phyloP scores from a whole-genome alignment of 2,329 filamentous ascomycete species.

The Colletotrichum higginsianum region DNA sequence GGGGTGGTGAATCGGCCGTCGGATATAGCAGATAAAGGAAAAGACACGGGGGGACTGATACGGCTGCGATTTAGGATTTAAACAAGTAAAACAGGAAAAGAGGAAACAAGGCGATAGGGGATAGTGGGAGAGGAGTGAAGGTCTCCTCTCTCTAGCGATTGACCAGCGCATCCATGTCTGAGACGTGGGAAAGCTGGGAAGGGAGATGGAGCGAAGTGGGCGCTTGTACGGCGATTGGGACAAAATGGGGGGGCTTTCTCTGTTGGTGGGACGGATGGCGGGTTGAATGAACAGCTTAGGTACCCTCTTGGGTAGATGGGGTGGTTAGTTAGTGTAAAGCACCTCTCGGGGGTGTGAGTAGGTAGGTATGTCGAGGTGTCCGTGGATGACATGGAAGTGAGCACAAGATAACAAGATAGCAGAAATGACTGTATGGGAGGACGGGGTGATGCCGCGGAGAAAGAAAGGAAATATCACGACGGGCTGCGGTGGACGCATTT shows the following conservation, averaged over 20 bases:
- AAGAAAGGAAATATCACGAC: constrained; percentile 4
- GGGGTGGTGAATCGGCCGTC: constrained; percentile 16
- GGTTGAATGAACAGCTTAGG: not conserved
- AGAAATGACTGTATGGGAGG: not conserved
- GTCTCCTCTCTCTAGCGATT: too few species aligned
- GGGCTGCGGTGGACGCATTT: not conserved
- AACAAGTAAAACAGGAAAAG: too few species aligned
- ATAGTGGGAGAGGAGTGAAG: not conserved
- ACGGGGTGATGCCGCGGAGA: constrained; percentile 27
- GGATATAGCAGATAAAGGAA: constrained; percentile 30
- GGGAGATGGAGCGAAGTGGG: constrained; percentile 4
- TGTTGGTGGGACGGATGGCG: not conserved
- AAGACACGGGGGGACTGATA: constrained; percentile 25
- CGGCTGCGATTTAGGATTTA: constrained; percentile 5
- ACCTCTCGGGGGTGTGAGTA: too few species aligned
- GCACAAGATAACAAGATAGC: not conserved
- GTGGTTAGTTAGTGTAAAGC: too few species aligned
- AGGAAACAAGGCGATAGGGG: constrained; percentile 29
- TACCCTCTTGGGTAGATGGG: too few species aligned
- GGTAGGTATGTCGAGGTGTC: not conserved
- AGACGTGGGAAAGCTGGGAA: constrained; percentile 2
- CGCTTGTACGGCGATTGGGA: constrained; percentile 18
- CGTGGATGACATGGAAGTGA: not conserved
- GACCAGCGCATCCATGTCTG: constrained; percentile 28
- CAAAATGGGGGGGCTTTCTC: not conserved